Evolutionary conservation across 169 alveolate genomes (phyloP), one percentile per base, ranked within the genome.

Genomic region (Eimeria tenella): DNA sequence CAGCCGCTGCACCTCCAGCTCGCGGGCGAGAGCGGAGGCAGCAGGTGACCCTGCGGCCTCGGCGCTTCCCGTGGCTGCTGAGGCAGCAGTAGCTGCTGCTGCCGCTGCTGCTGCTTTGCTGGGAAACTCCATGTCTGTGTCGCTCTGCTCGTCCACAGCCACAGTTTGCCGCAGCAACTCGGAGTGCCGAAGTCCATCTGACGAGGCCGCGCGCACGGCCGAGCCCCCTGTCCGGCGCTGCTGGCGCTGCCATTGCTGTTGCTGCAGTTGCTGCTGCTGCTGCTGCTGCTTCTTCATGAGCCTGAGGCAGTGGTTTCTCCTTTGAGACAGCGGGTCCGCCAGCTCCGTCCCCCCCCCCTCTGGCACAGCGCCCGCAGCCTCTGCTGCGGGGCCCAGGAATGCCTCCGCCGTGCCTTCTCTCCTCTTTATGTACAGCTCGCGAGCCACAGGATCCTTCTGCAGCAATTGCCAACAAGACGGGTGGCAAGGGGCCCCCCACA

Each of bases 391-490:
- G 62, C 56, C 65, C 60, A 42, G 25, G 49, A 25, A 31, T 42
- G 63, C 49, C 63, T 31, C 63, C 21, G 21, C 10, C 25, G 52
- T 68, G 52, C 42, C 70, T 19, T 90, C 94, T 74, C 49, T 90
- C 21, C 94, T n/a, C 52, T 74, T 73, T 13, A 73, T 65, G 19
- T 73, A 90, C 10, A 82, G 63, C 10, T 90, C 94, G 25, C 86
- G 63, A 11, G 89, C 94, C 17, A 42, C 70, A 0, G 94, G 86
- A 68, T 90, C 71, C 65, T n/a, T 23, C 89, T 75, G 94, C 75
- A 90, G 65, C 65, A 55, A 81, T 89, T 90, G 71, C 94, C 94
- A 90, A 70, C 94, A 90, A 4, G 89, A 55, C 21, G 89, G 88
- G 53, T n/a, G 58, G 25, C 89, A 53, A 6, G 82, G 25, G 62